These are phyloP conservation scores for Anthostomella pinea DNA, from an alignment of 2,329 filamentous ascomycete species.

Conservation along the genomic window DNA sequence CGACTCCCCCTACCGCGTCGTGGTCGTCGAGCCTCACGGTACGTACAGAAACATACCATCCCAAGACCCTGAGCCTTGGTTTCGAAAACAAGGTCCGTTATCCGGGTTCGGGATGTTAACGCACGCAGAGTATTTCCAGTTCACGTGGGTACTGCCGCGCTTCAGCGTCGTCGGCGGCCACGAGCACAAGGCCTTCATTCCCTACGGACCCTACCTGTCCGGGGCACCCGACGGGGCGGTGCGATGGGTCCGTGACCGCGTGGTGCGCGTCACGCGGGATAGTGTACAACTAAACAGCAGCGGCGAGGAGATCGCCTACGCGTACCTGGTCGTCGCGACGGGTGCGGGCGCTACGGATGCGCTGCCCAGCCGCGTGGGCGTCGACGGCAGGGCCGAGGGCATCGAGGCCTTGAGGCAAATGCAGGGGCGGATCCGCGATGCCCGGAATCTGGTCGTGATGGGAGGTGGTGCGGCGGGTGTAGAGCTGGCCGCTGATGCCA, in stretches of 20 bases:
- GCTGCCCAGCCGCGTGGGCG: conserved; percentile 47
- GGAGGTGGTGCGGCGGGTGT: conserved; percentile 62
- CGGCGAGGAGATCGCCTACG: conserved; percentile 48
- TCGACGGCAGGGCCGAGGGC: conserved; percentile 40
- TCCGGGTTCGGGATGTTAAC: no score
- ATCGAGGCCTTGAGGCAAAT: conserved; percentile 42
- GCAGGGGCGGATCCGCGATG: conserved; percentile 43
- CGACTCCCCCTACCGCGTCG: conserved; percentile 44
- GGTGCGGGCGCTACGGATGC: conserved; percentile 43
- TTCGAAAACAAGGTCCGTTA: no score
- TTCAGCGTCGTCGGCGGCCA: conserved; percentile 55
- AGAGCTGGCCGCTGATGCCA: conserved; percentile 59
- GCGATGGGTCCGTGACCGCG: conserved; percentile 43
- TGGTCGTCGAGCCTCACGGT: conserved; percentile 59
- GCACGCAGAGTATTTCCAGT: conserved; percentile 62
- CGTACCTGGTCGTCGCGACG: conserved; percentile 56
- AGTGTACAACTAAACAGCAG: conserved; percentile 40
- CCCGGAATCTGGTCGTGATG: conserved; percentile 46
- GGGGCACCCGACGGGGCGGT: conserved; percentile 28
- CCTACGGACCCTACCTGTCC: conserved; percentile 46
- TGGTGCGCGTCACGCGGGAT: conserved; percentile 34
- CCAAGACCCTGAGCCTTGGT: no score
- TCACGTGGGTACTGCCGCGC: conserved; percentile 58
- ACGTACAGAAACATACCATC: no score
- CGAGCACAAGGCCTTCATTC: conserved; percentile 59